Base-by-base conservation (phyloP, 257 asterid genomes). In the Ophiorrhiza pumila region DNA sequence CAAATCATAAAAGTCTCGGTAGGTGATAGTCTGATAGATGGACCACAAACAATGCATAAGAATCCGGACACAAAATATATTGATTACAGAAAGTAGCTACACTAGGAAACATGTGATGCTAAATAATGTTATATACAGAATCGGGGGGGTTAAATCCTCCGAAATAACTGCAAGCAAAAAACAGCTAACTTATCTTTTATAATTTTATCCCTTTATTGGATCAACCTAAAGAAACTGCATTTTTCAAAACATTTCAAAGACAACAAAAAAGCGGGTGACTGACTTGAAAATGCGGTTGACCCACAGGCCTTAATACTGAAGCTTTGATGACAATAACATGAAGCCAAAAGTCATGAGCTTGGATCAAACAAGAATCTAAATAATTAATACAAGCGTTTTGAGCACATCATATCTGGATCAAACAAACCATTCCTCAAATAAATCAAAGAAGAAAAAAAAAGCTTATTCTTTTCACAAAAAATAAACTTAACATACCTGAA, bases 401-500 rank as follows among this genome's bases (percentile, higher is more conserved):
- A 50, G 50, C 20, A 58, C 49, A 57, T 15, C 56, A 29, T 66
- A 43, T n/a, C n/a, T 53, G 17, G 55, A 2, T 37, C 37, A 72
- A 43, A 57, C 25, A 57, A 56, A 35, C 55, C 27, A 60, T 12
- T 76, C 60, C 49, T 34, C 63, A 27, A 62, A 32, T 66, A 47
- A 71, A 5, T 34, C 39, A 34, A 39, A 60, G 66, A 29, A 56
- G 6, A 64, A 71, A 72, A 50, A 29, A 34, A 69, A 53, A 17
- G 15, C 60, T n/a, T 46, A 58, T 42, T 31, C 22, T 43, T 29
- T 46, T 55, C 14, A 71, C 45, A 42, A 60, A 60, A 25, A 17
- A 18, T 37, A 23, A 50, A 42, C 31, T 41, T 23, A 18, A 58
- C 52, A 59, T 82, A 89, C 98, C 97, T 93, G 98, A 79, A 87